These are phyloP conservation scores for Trichomonas gallinae DNA, from an alignment of 208 protist species.

Conservation along the genomic window DNA sequence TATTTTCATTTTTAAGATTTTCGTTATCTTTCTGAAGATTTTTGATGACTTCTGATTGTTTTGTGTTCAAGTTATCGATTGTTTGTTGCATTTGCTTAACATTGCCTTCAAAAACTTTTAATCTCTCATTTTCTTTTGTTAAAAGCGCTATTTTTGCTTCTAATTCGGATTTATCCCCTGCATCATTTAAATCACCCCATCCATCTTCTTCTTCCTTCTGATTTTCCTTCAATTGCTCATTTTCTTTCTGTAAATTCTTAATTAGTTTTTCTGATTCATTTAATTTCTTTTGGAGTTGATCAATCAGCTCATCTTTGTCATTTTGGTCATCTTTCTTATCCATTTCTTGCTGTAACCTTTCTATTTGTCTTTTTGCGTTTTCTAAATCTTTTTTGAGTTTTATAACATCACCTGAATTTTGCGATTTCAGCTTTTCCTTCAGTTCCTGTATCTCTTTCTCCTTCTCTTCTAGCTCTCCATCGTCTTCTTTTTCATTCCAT, in stretches of 20 bases:
- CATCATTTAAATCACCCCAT: neutral
- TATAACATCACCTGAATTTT: neutral
- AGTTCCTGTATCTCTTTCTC: neutral
- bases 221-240: neutral
- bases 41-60: neutral
- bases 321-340: neutral
- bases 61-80: neutral
- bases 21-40: neutral
- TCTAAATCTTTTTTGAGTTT: neutral
- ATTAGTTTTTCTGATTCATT: neutral
- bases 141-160: neutral
- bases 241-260: neutral
- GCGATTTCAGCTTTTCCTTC: neutral
- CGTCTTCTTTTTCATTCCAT: neutral
- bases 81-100: neutral
- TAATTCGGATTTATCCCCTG: neutral
- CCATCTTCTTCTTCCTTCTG: neutral
- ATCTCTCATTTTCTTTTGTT: neutral
- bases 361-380: neutral
- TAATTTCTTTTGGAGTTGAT: neutral
- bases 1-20: neutral
- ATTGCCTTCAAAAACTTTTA: neutral
- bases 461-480: neutral
- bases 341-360: neutral
- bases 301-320: neutral